Conservation (phyloP, 805 yeast species). For the Sporopachydermia lactativora region DNA sequence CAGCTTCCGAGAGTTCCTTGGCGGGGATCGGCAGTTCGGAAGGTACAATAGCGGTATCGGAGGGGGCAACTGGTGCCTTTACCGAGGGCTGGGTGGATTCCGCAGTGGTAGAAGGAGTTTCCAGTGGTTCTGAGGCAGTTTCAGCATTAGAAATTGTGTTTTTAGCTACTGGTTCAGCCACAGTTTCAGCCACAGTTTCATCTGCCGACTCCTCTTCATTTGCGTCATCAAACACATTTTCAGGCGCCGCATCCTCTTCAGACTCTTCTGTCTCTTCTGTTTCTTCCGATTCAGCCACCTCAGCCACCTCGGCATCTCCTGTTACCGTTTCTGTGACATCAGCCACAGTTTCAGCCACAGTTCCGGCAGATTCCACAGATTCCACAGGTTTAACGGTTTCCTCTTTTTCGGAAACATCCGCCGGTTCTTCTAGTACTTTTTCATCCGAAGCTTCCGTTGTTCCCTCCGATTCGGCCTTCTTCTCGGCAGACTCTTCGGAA, state of each 20-base stretch:
- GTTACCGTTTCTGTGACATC: conserved; percentile 3
- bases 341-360: conserved; percentile 3
- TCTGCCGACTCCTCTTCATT: neutral
- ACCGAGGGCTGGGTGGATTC: too few relatives aligned
- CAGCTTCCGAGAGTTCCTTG: too few relatives aligned
- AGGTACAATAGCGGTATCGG: too few relatives aligned
- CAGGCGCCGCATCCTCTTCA: neutral
- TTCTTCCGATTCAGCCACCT: neutral
- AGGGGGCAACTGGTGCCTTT: too few relatives aligned
- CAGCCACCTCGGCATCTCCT: neutral
- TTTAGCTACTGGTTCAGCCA: neutral
- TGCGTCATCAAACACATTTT: neutral
- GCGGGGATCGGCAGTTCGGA: too few relatives aligned
- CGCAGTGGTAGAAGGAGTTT: too few relatives aligned
- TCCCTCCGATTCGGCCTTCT: conserved; percentile 14
- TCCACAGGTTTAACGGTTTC: conserved; percentile 3
- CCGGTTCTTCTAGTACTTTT: conserved; percentile 9
- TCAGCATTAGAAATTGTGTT: neutral
- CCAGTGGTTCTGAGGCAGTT: neutral
- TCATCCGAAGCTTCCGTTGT: conserved; percentile 15
- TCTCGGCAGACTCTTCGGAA: conserved; percentile 16
- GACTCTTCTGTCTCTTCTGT: neutral
- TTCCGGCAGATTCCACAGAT: neutral
- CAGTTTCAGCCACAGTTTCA: too few relatives aligned
- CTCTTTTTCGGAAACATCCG: conserved; percentile 4